Percentiles rank a stretch among this genome's conserved stretches.
Conservation (phyloP, 495 filamentous ascomycete species). For the Arthonia radiata region DNA sequence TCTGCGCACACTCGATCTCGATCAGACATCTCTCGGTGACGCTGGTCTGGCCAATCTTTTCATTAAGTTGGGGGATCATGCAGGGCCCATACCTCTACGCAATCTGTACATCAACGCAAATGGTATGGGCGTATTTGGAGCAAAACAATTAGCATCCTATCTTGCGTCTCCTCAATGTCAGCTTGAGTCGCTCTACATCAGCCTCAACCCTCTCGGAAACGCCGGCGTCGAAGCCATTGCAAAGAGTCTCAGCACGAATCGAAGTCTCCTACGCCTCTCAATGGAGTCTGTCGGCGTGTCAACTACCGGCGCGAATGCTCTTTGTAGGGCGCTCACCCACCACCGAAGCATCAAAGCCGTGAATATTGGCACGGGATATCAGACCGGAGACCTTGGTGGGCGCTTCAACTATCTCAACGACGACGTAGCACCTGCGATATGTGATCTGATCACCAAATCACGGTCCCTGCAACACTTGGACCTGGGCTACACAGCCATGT, state of each 20-base stretch:
- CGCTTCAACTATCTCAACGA: conserved; percentile 13
- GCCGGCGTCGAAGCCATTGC: conserved; percentile 8
- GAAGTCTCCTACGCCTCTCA: conserved; percentile 9
- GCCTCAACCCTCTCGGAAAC: conserved; percentile 13
- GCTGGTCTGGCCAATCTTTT: conserved; percentile 13
- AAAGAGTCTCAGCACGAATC: conserved; percentile 7
- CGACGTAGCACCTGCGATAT: conserved; percentile 1
- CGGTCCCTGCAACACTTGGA: conserved; percentile 6
- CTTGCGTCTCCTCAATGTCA: conserved; percentile 9
- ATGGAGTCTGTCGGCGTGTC: conserved; percentile 11
- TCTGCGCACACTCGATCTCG: conserved; percentile 17
- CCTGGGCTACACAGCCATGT: conserved; percentile 7
- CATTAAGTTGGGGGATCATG: conserved; percentile 6
- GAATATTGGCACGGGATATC: conserved; percentile 13
- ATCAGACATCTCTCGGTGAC: conserved; percentile 18
- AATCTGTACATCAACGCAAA: conserved; percentile 17
- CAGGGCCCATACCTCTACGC: conserved; percentile 7
- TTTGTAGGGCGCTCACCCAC: conserved; percentile 7
- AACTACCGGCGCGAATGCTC: conserved; percentile 6
- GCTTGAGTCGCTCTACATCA: conserved; percentile 13
- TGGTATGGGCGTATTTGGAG: conserved; percentile 11
- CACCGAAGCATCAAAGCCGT: conserved; percentile 9
- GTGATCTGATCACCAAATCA: not conserved
- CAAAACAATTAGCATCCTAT: conserved; percentile 10
- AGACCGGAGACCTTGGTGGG: conserved; percentile 13